These are phyloP conservation scores for Emiliania huxleyi DNA, from an alignment of 78 protist genomes.

Conservation along the genomic window DNA sequence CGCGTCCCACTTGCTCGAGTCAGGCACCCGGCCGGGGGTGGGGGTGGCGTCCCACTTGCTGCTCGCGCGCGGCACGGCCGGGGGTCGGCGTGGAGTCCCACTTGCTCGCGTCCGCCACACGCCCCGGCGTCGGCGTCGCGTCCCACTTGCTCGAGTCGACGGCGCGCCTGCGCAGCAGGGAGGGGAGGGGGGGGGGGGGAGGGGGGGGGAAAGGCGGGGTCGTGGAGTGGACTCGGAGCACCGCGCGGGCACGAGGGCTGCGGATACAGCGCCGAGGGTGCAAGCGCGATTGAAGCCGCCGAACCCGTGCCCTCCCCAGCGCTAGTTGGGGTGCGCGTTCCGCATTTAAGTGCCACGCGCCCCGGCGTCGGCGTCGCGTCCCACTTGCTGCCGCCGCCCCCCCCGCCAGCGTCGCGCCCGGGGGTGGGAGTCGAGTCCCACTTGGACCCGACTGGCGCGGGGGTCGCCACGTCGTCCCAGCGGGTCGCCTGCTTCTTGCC, in stretches of 20 bases:
- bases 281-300: too few species aligned
- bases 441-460: background rate
- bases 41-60: constrained; percentile 7
- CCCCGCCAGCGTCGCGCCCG: background rate
- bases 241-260: too few species aligned
- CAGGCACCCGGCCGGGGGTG: background rate
- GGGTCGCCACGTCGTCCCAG: constrained; percentile 2
- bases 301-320: too few species aligned
- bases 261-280: too few species aligned
- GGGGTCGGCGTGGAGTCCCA: constrained; percentile 3
- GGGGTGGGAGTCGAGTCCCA: constrained; percentile 31
- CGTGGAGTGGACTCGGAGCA: too few species aligned
- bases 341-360: too few species aligned
- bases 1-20: background rate
- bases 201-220: too few species aligned
- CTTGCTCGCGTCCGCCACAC: background rate
- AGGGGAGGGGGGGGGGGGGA: too few species aligned
- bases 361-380: constrained; percentile 15
- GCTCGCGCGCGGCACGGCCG: background rate
- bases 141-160: background rate
- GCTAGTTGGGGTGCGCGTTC: too few species aligned
- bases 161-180: too few species aligned
- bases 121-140: constrained; percentile 18
- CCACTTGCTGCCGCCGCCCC: background rate
- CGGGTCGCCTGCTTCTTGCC: background rate